Conservation (phyloP, 768 basidiomycete species). For the Lactifluus piperatus region DNA sequence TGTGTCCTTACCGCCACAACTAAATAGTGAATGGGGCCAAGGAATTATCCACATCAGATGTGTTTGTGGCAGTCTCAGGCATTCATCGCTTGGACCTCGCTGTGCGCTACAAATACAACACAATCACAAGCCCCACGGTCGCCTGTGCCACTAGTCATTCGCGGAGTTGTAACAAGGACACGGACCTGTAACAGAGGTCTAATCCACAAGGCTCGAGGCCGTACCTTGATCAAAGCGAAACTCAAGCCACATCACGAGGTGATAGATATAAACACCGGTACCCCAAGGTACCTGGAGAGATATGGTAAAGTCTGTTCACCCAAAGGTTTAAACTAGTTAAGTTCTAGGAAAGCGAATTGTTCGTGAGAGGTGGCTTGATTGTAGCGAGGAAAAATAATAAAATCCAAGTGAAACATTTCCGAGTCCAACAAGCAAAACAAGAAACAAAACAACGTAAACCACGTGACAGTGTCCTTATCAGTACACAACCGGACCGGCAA, state of each 20-base stretch:
- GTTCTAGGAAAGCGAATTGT: too few relatives aligned
- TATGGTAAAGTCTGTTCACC: too few relatives aligned
- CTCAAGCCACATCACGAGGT: not conserved
- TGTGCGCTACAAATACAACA: not conserved
- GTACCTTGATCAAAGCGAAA: not conserved
- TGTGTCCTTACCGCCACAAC: slow-evolving; percentile 1
- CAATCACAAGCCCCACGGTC: not conserved
- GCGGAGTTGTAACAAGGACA: slow-evolving; percentile 9
- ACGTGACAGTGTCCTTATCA: not conserved
- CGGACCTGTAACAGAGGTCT: not conserved
- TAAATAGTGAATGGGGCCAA: not conserved
- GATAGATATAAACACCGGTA: not conserved
- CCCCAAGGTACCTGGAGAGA: not conserved
- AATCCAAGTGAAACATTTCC: too few relatives aligned
- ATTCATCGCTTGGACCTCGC: slow-evolving; percentile 5
- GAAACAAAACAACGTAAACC: not conserved
- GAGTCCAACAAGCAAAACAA: not conserved
- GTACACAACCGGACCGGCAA: not conserved
- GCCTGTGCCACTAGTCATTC: not conserved
- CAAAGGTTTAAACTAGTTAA: too few relatives aligned
- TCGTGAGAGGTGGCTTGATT: not conserved
- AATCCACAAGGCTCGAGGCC: not conserved
- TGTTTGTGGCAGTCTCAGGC: slow-evolving; percentile 10
- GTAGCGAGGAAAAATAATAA: too few relatives aligned
- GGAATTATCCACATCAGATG: not conserved